Base-by-base conservation (phyloP, 257 asterid species). In the Petrea volubilis region DNA sequence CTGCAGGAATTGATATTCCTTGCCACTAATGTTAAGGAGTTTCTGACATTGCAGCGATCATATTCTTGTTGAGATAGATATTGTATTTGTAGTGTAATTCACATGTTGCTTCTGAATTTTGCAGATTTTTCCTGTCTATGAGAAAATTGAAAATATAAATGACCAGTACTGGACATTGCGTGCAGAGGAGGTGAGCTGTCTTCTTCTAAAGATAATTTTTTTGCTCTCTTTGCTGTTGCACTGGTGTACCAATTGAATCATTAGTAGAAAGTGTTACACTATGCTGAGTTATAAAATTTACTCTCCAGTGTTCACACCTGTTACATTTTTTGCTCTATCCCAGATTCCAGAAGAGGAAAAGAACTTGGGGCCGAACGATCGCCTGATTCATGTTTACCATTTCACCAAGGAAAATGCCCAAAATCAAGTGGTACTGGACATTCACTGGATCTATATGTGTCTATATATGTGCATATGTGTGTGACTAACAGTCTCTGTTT, bases 101-200 rank as follows among this genome's bases (percentile, higher is more conserved):
- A 5, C 43, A 38, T 40, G 67, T 43, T 21, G 60, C 56, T 55
- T 66, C 66, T 56, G 60, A 55, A 47, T 65, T 78, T 71, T 80
- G 80, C 95, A 95, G 99, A 88, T 95, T 69, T 92, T 95, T 71
- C 99, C 99, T 36, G 72, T 68, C 68, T 77, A 60, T 55, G 99
- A 92, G 84, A 95, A 90, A 79, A 95, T 92, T 74, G 98, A 95
- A 78, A 92, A 95, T 71, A 95, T 95, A 79, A 92, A 92, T 77
- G 97, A 92, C 76, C 98, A 95, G 62, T 95, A 95, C 81, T 95
- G 99, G 99, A 95, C 98, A 2, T 67, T 95, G 76, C 95, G 98
- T 46, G 99, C 97, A 13, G 99, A 95, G 83, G 99, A 95, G 97
- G 98, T 85, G 61, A 80, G 76, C 31, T 70, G 71, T 64, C 55